Percentiles rank a stretch among this genome's conserved stretches.
Conservation (phyloP, 768 basidiomycete genomes). For the Boletus subparvulus region DNA sequence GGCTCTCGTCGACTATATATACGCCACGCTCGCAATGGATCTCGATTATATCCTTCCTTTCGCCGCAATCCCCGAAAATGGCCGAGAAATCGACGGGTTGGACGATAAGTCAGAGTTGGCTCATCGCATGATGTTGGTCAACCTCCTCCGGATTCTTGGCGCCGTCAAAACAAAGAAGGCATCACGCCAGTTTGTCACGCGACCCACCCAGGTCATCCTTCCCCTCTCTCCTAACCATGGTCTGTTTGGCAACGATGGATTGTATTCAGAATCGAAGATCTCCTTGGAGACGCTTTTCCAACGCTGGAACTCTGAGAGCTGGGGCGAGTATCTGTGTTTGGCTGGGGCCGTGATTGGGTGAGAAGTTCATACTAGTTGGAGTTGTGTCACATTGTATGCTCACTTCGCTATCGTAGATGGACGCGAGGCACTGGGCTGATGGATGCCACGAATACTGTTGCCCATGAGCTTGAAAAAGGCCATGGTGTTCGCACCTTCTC, state of each 20-base stretch:
- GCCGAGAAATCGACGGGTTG: slow-evolving; percentile 94
- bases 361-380: slow-evolving; percentile 26
- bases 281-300: slow-evolving; percentile 98
- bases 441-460: slow-evolving; percentile 92
- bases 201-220: slow-evolving; percentile 97
- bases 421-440: slow-evolving; percentile 97
- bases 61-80: slow-evolving; percentile 97
- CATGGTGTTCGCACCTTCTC: slow-evolving; percentile 97
- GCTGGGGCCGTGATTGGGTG: slow-evolving; percentile 98
- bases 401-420: slow-evolving; percentile 56
- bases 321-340: slow-evolving; percentile 98
- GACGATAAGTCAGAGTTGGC: slow-evolving; percentile 98
- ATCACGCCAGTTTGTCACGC: slow-evolving; percentile 92
- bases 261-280: slow-evolving; percentile 98
- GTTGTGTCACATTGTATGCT: slow-evolving; percentile 10
- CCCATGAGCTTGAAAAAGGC: slow-evolving; percentile 82
- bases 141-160: slow-evolving; percentile 92
- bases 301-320: slow-evolving; percentile 96
- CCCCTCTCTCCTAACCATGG: slow-evolving; percentile 98
- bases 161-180: slow-evolving; percentile 99
- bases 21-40: slow-evolving; percentile 91
- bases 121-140: slow-evolving; percentile 98
- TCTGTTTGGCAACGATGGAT: slow-evolving; percentile 94
- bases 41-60: slow-evolving; percentile 98
- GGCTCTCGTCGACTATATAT: slow-evolving; percentile 97